These are phyloP conservation scores for Arthrocladium fulminans DNA, from an alignment of 2,329 filamentous ascomycete species.

Conservation along the genomic window DNA sequence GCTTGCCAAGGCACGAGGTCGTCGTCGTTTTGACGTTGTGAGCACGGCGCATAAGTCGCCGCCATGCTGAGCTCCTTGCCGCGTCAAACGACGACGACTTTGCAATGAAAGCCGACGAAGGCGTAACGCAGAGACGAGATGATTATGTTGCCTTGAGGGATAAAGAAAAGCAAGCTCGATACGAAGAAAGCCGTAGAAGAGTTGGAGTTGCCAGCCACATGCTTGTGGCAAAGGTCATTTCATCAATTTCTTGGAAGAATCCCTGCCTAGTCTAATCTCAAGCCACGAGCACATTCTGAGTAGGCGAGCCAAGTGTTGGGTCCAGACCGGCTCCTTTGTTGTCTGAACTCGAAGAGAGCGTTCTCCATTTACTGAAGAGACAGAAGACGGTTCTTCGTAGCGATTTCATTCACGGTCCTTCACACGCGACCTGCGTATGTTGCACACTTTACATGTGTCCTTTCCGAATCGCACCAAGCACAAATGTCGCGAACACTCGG, in stretches of 20 bases:
- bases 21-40: background rate
- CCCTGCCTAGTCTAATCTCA: conserved; percentile 2
- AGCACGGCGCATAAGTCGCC: background rate
- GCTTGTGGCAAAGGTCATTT: background rate
- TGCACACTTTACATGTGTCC: too few relatives aligned
- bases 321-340: too few relatives aligned
- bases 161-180: background rate
- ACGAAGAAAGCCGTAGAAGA: background rate
- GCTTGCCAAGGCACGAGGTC: conserved; percentile 10
- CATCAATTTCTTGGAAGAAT: conserved; percentile 7
- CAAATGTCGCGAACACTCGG: too few relatives aligned
- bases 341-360: too few relatives aligned
- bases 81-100: background rate
- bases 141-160: conserved; percentile 1
- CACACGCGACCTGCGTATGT: too few relatives aligned
- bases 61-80: background rate
- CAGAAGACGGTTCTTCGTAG: too few relatives aligned
- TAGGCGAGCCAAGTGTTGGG: too few relatives aligned
- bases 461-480: too few relatives aligned
- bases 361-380: too few relatives aligned
- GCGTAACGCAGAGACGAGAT: conserved; percentile 9
- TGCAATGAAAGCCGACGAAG: conserved; percentile 5
- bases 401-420: too few relatives aligned
- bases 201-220: conserved; percentile 1
- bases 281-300: background rate